Base-by-base conservation (phyloP, 2,329 filamentous ascomycete species). In the Stachybotrys chlorohalonatus region DNA sequence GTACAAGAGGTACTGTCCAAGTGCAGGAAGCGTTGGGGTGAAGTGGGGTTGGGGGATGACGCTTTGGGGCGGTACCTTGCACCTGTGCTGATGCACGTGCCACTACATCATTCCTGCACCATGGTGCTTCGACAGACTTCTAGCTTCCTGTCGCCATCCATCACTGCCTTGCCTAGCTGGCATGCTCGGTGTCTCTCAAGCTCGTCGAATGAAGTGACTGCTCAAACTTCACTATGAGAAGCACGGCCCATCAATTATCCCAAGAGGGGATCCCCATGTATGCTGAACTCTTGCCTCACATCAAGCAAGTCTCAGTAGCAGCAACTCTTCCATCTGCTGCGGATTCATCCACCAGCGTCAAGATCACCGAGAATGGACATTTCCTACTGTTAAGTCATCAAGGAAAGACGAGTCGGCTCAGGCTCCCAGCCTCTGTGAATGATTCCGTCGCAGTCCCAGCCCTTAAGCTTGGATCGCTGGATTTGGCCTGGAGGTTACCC, bases 251-350 rank as follows among this genome's bases (percentile, higher is more conserved):
- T 42, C 13, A 9, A 42, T 9, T 13, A 42, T 13, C 36, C 36
- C 36, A 9, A 42, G 36, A 13, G 13, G 36, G 36, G 8, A 13
- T 13, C 13, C 3, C 68, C 2, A 73, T 87, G 24, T 86, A 87
- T 63, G 83, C 84, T 6, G 85, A 88, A 68, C 74, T 86, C 1
- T 75, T 87, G 3, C 72, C 78, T 31, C 85, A 86, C 56, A 84
- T 88, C 59, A 75, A 79, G 47, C 83, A 86, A 64, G 74, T 87
- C 46, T 85, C 83, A 5, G 69, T 86, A 24, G 78, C 76, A 52
- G 80, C 76, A 7, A 74, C 75, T 3, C 69, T 86, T 1, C 69
- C 73, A 3, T 73, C 75, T 11, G 68, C 73, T 5, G 67, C 67
- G 49, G 70, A 74, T 52, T 55, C 68, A 30, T 69, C 68, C n/a